Evolutionary conservation across 306 rosid species (phyloP).

Genomic region (Abrus pulchellus): DNA sequence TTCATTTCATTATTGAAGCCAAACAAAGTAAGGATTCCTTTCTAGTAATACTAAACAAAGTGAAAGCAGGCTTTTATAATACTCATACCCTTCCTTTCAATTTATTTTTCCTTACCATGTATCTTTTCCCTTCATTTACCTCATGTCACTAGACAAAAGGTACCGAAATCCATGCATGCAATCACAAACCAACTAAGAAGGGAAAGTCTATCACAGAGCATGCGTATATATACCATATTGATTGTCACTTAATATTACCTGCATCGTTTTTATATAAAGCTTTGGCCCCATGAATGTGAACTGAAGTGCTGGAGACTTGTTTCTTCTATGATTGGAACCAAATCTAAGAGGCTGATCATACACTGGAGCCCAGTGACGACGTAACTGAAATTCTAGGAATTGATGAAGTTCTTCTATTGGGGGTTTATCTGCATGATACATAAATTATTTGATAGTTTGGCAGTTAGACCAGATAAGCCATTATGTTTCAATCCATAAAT

Average conservation of each 20-base stretch:
- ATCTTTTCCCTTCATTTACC: too few species aligned
- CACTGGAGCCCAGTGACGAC: slow-evolving; percentile 94
- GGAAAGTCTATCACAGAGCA: too few species aligned
- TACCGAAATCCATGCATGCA: too few species aligned
- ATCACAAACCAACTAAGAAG: too few species aligned
- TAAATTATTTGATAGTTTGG: not conserved
- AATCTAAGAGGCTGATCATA: slow-evolving; percentile 80
- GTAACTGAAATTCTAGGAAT: slow-evolving; percentile 88
- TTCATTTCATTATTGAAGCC: too few species aligned
- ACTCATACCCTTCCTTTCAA: too few species aligned
- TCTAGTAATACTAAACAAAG: too few species aligned
- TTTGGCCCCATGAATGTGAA: slow-evolving; percentile 86
- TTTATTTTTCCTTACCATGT: too few species aligned
- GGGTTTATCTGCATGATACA: slow-evolving; percentile 80
- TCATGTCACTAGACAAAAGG: too few species aligned
- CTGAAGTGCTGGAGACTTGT: slow-evolving; percentile 73
- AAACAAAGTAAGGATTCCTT: too few species aligned
- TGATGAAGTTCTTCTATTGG: slow-evolving; percentile 89
- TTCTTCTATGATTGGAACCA: slow-evolving; percentile 64
- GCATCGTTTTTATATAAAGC: slow-evolving; percentile 82
- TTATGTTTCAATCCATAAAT: slow-evolving; percentile 5
- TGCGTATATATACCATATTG: too few species aligned
- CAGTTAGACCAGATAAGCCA: not conserved
- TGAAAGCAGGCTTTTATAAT: too few species aligned
- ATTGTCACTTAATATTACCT: slow-evolving; percentile 57